Evolutionary conservation across 148 eudicot species (phyloP).

Genomic region (Salicornia ramosissima): DNA sequence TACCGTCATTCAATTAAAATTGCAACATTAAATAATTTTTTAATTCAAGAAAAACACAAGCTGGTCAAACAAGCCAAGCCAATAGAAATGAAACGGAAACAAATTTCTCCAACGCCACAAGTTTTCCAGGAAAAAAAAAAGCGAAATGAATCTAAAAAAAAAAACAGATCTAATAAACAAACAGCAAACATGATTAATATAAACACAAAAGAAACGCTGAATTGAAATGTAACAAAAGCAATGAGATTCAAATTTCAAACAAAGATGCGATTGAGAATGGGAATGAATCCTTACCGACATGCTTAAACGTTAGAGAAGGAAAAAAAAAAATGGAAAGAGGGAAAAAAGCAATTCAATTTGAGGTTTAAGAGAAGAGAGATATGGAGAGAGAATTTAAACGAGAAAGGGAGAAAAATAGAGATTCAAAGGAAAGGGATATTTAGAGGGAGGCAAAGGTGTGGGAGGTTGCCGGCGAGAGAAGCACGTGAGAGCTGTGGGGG

Average conservation of each 20-base stretch:
- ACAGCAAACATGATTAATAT: background rate
- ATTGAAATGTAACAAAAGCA: background rate
- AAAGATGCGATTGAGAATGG: background rate
- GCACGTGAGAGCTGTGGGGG: constrained; percentile 21
- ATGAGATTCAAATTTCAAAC: background rate
- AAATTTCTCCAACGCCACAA: background rate
- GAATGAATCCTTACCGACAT: constrained; percentile 30
- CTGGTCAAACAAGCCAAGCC: background rate
- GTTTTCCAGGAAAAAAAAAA: background rate
- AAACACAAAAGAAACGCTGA: background rate
- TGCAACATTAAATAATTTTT: constrained; percentile 9
- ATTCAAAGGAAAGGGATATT: constrained; percentile 1
- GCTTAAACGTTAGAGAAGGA: background rate
- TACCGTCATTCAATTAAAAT: background rate
- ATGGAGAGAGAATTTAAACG: background rate
- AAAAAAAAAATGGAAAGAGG: background rate
- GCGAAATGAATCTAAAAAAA: background rate
- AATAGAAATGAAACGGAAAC: background rate
- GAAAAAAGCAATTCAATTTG: background rate
- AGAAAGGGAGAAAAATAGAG: background rate
- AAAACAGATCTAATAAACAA: constrained; percentile 16
- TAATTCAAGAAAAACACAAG: background rate
- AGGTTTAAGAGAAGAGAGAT: constrained; percentile 22
- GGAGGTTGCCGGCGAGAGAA: constrained; percentile 24
- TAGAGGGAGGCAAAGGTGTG: background rate